A percentile compares a stretch with the other conserved stretches of the same genome.
Conservation (phyloP, 1,284 basidiomycete genomes). For the Irpex sp. region DNA sequence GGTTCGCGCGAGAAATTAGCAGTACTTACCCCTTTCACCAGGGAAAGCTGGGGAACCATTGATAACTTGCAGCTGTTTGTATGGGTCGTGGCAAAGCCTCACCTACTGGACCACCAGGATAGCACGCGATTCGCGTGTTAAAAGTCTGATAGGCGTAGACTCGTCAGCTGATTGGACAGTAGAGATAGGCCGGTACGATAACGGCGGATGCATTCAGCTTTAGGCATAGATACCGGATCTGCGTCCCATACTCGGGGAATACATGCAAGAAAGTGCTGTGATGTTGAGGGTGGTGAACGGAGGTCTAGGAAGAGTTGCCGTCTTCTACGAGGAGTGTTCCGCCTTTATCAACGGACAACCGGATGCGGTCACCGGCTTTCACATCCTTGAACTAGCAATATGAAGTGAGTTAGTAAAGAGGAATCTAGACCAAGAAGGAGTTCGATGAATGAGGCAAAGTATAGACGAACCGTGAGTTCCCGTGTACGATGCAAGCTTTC, state of each 20-base stretch:
- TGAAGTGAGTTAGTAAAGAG: not conserved
- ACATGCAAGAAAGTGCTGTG: slow-evolving; percentile 4
- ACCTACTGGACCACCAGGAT: not conserved
- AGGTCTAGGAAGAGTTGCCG: not conserved
- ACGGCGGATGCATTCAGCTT: not conserved
- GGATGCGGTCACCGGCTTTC: slow-evolving; percentile 51
- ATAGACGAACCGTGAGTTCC: slow-evolving; percentile 57
- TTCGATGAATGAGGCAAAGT: not conserved
- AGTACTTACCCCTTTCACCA: no score
- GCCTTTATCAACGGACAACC: slow-evolving; percentile 60
- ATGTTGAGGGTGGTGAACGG: not conserved
- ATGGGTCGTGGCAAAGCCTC: no score
- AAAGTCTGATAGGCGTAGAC: not conserved
- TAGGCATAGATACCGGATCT: not conserved
- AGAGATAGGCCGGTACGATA: not conserved
- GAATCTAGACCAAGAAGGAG: not conserved
- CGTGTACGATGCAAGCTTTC: slow-evolving; percentile 70
- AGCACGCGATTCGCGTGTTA: not conserved
- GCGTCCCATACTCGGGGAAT: slow-evolving; percentile 1
- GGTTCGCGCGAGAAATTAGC: no score
- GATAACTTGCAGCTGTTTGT: no score
- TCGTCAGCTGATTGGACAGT: not conserved
- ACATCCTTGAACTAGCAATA: slow-evolving; percentile 60
- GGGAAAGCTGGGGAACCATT: no score
- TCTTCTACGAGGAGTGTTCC: slow-evolving; percentile 30